Percentiles rank a stretch among this genome's conserved stretches.
phyloP scores from a whole-genome alignment of 163 green algal species.

The Scenedesmus sp. region DNA sequence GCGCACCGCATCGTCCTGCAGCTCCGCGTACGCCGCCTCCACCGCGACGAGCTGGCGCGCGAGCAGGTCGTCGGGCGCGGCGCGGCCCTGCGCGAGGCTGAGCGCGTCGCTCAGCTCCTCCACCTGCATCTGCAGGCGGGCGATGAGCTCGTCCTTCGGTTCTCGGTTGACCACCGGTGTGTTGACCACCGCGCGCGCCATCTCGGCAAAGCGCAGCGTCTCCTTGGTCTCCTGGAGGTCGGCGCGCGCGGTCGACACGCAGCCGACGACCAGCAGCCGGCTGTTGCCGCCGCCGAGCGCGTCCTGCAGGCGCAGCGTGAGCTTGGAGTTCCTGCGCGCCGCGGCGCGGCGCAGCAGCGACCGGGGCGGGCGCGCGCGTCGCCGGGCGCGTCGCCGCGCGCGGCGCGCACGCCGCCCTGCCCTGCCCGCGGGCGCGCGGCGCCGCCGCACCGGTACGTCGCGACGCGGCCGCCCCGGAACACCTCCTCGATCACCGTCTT shows the following conservation, averaged over 20 bases:
- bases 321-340: conserved; percentile 30
- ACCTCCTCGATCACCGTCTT: conserved; percentile 40
- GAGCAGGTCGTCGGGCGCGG: background rate
- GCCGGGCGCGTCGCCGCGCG: no score
- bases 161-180: conserved; percentile 18
- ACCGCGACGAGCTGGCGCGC: conserved; percentile 2
- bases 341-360: no score
- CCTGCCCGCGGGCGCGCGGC: no score
- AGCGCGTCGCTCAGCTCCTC: conserved; percentile 29
- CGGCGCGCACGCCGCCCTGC: no score
- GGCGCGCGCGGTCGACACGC: conserved; percentile 11
- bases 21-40: conserved; percentile 21
- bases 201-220: conserved; percentile 38
- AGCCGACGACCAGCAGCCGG: conserved; percentile 36
- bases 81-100: background rate
- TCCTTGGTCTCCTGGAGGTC: conserved; percentile 25
- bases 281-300: conserved; percentile 39
- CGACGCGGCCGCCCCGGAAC: conserved; percentile 1
- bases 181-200: conserved; percentile 23
- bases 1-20: conserved; percentile 27
- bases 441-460: conserved; percentile 28
- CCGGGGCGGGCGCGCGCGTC: no score
- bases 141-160: conserved; percentile 38
- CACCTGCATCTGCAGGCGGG: conserved; percentile 17
- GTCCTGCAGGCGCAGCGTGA: conserved; percentile 31